Base-by-base conservation (phyloP, 176 grass and related monocot genomes). In the Canna indica region DNA sequence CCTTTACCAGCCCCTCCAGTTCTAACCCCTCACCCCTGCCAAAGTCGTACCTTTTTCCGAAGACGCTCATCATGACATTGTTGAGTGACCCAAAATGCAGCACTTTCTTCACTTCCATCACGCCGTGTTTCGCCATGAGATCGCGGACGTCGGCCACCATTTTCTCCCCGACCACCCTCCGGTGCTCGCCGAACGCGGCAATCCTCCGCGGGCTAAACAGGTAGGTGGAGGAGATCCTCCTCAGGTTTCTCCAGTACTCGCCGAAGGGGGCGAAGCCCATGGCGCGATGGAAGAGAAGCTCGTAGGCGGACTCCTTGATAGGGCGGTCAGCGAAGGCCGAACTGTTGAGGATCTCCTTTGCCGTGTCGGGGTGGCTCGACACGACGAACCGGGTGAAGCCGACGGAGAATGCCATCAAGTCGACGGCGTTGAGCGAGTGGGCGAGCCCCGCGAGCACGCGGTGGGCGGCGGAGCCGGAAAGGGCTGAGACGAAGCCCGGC, bases 241-340 rank as follows among this genome's bases (percentile, higher is more conserved):
- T 16, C 2, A 66, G 63, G 22, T 25, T 66, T 1, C 63, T 29
- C 92, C 92, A 91, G 68, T 96, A 85, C 0, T 77, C 85, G 9
- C 85, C 83, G 1, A 85, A 96, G 9, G 83, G 79, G 2, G 92
- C 81, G 59, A 96, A 96, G 0, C 88, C 92, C 88, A 96, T 96
- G 57, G 92, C 85, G 11, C 88, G 85, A 81, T 96, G 83, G 79
- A 96, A 96, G 2, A 96, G 83, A 15, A 96, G 86, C 54, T 79
- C 67, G 0, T 83, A 83, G 0, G 88, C 88, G 13, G 86, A 80
- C 72, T 91, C 92, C 70, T 91, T 96, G 34, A 96, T 47, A 0
- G 92, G 88, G 50, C 88, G 81, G 58, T 96, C 83, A 20, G 83
- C 85, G 63, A 96, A 96, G 61, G 86, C 82, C 4, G 79, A 78